Percentiles rank a stretch among this genome's conserved stretches.
Conservation (phyloP, 1,284 basidiomycete species). For the Cutaneotrichosporon cutaneum region DNA sequence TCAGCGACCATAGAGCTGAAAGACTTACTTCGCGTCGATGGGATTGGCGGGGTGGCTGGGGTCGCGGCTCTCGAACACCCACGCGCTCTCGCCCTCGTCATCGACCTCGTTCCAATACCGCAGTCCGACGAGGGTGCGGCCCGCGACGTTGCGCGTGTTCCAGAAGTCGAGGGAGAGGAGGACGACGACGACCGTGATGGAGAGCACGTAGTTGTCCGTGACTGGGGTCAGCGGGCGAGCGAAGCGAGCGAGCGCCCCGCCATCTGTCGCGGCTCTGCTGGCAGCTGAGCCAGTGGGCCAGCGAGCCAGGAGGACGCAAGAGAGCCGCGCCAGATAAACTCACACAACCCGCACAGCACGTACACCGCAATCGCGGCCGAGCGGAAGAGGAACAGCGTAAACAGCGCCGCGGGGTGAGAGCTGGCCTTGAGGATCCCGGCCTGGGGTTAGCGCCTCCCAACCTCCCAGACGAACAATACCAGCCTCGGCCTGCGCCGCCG, state of each 20-base stretch:
- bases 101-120: conserved; percentile 98
- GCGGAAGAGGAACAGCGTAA: conserved; percentile 82
- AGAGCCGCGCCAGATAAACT: conserved; percentile 24
- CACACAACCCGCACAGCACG: conserved; percentile 69
- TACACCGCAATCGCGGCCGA: conserved; percentile 80
- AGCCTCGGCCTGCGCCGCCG: conserved; percentile 38
- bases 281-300: not conserved
- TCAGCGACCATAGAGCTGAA: not conserved
- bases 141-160: conserved; percentile 93
- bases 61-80: conserved; percentile 95
- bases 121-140: conserved; percentile 82
- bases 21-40: conserved; percentile 70
- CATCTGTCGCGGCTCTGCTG: no score
- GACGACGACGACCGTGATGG: conserved; percentile 88
- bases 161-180: conserved; percentile 93
- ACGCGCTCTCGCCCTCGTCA: conserved; percentile 90
- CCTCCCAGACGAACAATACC: conserved; percentile 47
- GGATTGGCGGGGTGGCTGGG: conserved; percentile 85
- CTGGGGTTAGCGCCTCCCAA: conserved; percentile 25
- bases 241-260: not conserved
- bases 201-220: conserved; percentile 83
- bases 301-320: not conserved
- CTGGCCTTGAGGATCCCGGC: conserved; percentile 59
- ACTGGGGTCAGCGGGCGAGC: conserved; percentile 53
- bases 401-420: conserved; percentile 76